Percentiles rank a stretch among this genome's conserved stretches.
Conservation (phyloP, 176 grass and related monocot species). For the Cenchrus americanus region DNA sequence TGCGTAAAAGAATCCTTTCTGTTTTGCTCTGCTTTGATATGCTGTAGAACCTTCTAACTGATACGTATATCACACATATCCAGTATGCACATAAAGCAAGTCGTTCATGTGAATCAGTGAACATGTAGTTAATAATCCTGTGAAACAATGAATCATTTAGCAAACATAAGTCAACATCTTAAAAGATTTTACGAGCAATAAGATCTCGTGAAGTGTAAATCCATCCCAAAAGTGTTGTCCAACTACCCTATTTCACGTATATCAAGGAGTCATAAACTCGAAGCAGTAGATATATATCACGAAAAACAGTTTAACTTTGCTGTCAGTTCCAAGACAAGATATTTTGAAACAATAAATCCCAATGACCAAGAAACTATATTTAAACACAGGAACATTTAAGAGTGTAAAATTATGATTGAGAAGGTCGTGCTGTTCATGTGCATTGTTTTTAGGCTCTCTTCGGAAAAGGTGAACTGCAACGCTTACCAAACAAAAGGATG, state of each 20-base stretch:
- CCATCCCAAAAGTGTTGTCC: background rate
- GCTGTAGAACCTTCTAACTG: slow-evolving; percentile 78
- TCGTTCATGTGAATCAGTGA: slow-evolving; percentile 58
- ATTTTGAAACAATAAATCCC: background rate
- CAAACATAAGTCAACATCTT: slow-evolving; percentile 1
- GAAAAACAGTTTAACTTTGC: background rate
- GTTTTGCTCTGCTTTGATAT: slow-evolving; percentile 91
- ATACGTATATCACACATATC: slow-evolving; percentile 83
- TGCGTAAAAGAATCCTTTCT: slow-evolving; percentile 87
- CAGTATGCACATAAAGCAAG: slow-evolving; percentile 86
- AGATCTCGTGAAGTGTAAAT: background rate
- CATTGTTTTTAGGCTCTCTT: background rate
- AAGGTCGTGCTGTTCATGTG: background rate
- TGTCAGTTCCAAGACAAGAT: background rate
- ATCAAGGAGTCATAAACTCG: background rate
- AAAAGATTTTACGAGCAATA: slow-evolving; percentile 2
- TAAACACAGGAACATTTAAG: background rate
- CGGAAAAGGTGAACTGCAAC: background rate
- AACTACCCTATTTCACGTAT: background rate
- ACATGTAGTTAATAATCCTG: slow-evolving; percentile 84
- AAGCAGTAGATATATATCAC: background rate
- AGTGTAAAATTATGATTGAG: background rate
- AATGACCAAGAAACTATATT: slow-evolving; percentile 2
- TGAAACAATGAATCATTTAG: slow-evolving; percentile 46
- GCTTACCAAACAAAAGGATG: slow-evolving; percentile 85